Base-by-base conservation (phyloP, 2,329 filamentous ascomycete genomes). In the Penicillium sumatraense region DNA sequence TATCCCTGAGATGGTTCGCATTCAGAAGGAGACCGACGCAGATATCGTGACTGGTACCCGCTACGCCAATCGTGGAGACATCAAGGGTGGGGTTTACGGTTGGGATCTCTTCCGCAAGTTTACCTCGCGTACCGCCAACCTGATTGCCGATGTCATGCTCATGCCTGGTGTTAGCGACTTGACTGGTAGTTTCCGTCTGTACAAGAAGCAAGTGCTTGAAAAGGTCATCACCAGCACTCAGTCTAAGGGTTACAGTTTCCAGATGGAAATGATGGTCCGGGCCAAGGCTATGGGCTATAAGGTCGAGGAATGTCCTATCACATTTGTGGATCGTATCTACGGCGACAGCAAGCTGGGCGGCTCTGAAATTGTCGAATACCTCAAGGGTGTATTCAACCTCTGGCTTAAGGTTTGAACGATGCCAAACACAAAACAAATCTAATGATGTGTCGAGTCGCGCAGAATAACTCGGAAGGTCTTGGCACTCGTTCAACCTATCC, bases 221-320 rank as follows among this genome's bases (percentile, higher is more conserved):
- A 93, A 91, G 81, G 91, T 96, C 55, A 97, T 99, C 68, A 81
- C 83, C 70, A 91, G 85, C 76, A 97, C 92, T 8, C 89, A 97
- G 82, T 95, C 91, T 73, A 96, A 98, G 80, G 95, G 95, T 2
- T 99, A 98, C 75, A 93, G 90, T 36, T 99, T 99, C 83, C 95
- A 99, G 86, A 99, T 99, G 95, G 93, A 97, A 83, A 89, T 99
- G 87, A 98, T 97, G 88, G 93, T 98, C 8, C 84, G 93, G 59
- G 95, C 95, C 29, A 97, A 97, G 85, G 90, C 89, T 14, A 93
- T 97, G 90, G 93, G 95, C 1, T 96, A 86, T 80, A 90, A 88
- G 33, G 93, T 99, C 27, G 91, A 90, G 14, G 95, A 99, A 82
- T 93, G 96, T 58, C 95, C 95, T 11, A 99, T 99, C 65, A 90